A percentile compares a stretch with the other conserved stretches of the same genome.
Evolutionary conservation across 257 asterid genomes (phyloP).

Genomic region (Paraleonurus japonicus): DNA sequence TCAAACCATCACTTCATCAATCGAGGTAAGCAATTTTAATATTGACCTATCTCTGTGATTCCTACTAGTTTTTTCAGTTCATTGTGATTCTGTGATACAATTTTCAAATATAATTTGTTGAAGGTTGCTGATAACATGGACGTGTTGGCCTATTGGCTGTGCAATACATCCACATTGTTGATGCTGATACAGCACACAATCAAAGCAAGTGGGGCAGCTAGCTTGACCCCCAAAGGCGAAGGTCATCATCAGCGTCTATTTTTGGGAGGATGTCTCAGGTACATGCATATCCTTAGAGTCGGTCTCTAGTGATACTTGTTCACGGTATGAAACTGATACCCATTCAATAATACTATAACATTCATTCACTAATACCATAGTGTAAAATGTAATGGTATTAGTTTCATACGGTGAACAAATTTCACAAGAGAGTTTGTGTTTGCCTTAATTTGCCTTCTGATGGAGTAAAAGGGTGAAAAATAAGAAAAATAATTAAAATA

Average conservation of each 20-base stretch:
- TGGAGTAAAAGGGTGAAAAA: no score
- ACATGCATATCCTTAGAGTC: conserved; percentile 33
- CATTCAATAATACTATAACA: no score
- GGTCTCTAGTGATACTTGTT: no score
- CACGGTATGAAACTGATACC: no score
- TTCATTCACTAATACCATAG: no score
- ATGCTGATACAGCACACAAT: conserved; percentile 98
- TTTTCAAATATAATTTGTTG: not conserved
- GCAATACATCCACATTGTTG: conserved; percentile 89
- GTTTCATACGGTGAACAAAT: no score
- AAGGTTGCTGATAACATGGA: conserved; percentile 88
- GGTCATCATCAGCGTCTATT: conserved; percentile 94
- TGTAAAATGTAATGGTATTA: no score
- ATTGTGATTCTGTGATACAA: not conserved
- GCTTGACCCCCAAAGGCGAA: conserved; percentile 88
- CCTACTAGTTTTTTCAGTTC: conserved; percentile 17
- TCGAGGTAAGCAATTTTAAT: conserved; percentile 59
- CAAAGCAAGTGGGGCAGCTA: conserved; percentile 96
- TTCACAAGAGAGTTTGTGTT: no score
- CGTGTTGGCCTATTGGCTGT: conserved; percentile 86
- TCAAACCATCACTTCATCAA: conserved; percentile 75
- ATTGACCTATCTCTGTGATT: not conserved
- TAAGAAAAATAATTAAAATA: no score
- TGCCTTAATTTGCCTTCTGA: conserved; percentile 21
- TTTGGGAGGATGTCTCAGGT: conserved; percentile 99